Conservation (phyloP, 2,329 filamentous ascomycete genomes). For the Fusarium nanum region DNA sequence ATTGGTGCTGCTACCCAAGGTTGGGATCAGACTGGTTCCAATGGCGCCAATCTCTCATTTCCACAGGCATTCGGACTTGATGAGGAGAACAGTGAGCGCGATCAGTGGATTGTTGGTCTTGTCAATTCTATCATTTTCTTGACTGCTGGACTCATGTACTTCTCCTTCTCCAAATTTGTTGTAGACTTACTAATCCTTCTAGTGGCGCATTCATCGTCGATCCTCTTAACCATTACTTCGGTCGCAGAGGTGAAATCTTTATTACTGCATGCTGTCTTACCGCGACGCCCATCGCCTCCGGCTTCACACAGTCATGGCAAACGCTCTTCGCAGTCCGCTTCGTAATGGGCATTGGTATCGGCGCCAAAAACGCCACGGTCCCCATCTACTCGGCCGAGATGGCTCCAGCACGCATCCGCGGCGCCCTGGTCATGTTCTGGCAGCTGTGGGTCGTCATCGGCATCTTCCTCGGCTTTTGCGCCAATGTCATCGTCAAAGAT, state of each 20-base stretch:
- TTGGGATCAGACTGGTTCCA: constrained; percentile 73
- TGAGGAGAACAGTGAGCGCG: constrained; percentile 50
- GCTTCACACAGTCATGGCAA: constrained; percentile 72
- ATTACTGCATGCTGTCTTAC: constrained; percentile 61
- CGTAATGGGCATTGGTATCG: constrained; percentile 75
- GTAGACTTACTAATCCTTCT: constrained; percentile 1
- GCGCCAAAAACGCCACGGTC: constrained; percentile 71
- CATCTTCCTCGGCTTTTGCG: constrained; percentile 60
- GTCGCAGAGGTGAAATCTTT: constrained; percentile 75
- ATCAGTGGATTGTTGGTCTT: constrained; percentile 57
- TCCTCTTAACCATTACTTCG: constrained; percentile 71
- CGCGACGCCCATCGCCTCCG: constrained; percentile 56
- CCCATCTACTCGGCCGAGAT: constrained; percentile 81
- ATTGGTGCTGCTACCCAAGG: constrained; percentile 68
- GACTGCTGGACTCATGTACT: constrained; percentile 64
- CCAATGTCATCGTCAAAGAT: constrained; percentile 65
- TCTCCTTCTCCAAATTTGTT: no score
- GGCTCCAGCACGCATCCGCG: constrained; percentile 72
- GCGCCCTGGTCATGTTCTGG: constrained; percentile 85
- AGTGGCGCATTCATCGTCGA: constrained; percentile 55
- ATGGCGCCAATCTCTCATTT: constrained; percentile 71
- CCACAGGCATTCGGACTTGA: constrained; percentile 56
- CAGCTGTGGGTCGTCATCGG: constrained; percentile 56
- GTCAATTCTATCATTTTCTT: constrained; percentile 52
- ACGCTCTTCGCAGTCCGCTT: constrained; percentile 74